Percentiles rank a stretch among this genome's conserved stretches.
phyloP scores from a whole-genome alignment of 108 stramenopile genomes.

The Pseudonitzschia delicatissima region DNA sequence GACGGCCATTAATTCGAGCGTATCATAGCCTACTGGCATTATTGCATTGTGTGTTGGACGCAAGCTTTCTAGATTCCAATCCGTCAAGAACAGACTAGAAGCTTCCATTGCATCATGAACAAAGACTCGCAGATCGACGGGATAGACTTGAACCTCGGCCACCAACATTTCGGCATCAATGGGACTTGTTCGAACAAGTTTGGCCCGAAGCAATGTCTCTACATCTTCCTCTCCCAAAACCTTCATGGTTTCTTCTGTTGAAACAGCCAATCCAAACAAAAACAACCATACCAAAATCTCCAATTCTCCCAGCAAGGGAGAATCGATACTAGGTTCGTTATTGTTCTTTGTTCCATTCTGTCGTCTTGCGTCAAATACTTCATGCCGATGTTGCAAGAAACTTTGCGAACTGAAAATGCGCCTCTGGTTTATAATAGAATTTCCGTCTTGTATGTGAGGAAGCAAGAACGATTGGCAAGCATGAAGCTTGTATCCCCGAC shows the following conservation, averaged over 20 bases:
- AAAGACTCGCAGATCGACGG: constrained; percentile 11
- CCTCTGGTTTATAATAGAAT: not conserved
- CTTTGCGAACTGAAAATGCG: constrained; percentile 25
- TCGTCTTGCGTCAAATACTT: not conserved
- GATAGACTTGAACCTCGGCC: constrained; percentile 31
- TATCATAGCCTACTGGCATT: constrained; percentile 40
- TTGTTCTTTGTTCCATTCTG: not conserved
- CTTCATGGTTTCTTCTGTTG: not conserved
- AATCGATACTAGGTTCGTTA: not conserved
- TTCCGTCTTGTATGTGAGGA: constrained; percentile 1
- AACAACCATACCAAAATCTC: constrained; percentile 15
- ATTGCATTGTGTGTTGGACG: constrained; percentile 26
- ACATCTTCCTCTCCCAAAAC: constrained; percentile 14
- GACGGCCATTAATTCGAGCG: constrained; percentile 28
- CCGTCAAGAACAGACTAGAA: constrained; percentile 20
- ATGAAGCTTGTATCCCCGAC: constrained; percentile 3
- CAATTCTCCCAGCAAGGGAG: not conserved
- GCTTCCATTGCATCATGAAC: not conserved
- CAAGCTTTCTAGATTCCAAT: constrained; percentile 33
- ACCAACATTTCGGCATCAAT: constrained; percentile 3
- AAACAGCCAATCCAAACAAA: constrained; percentile 24
- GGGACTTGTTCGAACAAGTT: constrained; percentile 2
- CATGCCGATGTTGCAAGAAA: constrained; percentile 32
- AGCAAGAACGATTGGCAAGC: constrained; percentile 10
- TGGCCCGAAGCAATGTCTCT: constrained; percentile 12